Conservation (phyloP, 768 basidiomycete species). For the Tylopilus rubrobrunneus region DNA sequence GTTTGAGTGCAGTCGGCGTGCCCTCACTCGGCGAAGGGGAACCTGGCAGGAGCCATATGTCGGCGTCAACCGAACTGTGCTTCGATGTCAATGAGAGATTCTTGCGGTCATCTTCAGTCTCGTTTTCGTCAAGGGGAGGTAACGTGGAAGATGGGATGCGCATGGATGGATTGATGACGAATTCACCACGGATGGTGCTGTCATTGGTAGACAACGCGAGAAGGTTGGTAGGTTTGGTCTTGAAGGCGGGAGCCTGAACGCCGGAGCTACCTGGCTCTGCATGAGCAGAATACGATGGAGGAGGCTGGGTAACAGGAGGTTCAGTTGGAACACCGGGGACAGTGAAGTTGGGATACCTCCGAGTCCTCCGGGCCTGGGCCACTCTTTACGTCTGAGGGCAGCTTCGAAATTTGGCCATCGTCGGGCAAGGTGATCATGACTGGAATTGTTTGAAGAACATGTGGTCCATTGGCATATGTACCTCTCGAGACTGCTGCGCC, state of each 20-base stretch:
- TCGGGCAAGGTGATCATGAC: conserved; percentile 5
- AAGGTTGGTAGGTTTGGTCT: no score
- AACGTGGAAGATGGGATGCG: no score
- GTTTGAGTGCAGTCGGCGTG: background rate
- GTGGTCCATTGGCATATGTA: background rate
- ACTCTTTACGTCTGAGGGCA: background rate
- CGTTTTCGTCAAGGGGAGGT: conserved; percentile 15
- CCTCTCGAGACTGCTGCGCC: no score
- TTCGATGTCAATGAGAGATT: conserved; percentile 36
- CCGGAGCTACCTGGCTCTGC: no score
- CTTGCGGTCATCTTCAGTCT: conserved; percentile 37
- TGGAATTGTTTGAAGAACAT: background rate
- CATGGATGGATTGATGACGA: no score
- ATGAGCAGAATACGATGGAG: conserved; percentile 7
- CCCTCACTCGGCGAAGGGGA: background rate
- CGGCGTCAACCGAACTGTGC: conserved; percentile 35
- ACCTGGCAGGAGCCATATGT: conserved; percentile 35
- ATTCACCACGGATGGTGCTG: no score
- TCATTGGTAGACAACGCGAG: no score
- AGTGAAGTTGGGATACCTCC: background rate
- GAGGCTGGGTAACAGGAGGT: conserved; percentile 11
- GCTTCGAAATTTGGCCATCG: background rate
- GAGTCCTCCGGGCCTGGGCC: conserved; percentile 1
- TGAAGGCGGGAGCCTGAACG: no score
- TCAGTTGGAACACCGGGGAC: background rate